phyloP scores from a whole-genome alignment of 2,329 filamentous ascomycete species.

The Phoma sp. region DNA sequence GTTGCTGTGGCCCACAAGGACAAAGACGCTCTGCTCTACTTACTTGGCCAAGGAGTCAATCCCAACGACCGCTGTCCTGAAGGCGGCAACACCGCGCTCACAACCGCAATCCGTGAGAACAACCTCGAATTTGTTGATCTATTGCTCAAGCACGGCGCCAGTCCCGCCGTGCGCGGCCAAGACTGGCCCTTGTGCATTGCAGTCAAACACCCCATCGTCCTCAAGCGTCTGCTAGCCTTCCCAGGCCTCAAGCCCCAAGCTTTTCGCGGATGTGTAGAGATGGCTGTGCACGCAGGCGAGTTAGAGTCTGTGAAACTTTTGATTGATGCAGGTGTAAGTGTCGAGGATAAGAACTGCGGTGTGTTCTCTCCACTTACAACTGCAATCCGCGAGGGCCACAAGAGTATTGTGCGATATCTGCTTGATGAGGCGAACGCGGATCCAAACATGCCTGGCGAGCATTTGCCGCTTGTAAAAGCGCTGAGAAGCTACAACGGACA shows the following conservation, averaged over 20 bases:
- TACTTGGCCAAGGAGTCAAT: conserved; percentile 65
- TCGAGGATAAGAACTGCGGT: conserved; percentile 74
- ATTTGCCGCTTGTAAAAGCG: conserved; percentile 73
- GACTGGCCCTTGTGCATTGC: conserved; percentile 76
- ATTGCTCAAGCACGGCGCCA: conserved; percentile 63
- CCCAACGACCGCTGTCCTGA: conserved; percentile 65
- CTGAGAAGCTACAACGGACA: conserved; percentile 64
- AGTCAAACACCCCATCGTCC: conserved; percentile 64
- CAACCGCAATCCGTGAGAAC: conserved; percentile 68
- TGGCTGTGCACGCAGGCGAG: conserved; percentile 70
- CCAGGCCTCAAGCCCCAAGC: conserved; percentile 63
- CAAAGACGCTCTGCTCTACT: conserved; percentile 64
- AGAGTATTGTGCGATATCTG: conserved; percentile 66
- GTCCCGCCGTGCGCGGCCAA: conserved; percentile 67
- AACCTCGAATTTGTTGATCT: conserved; percentile 64
- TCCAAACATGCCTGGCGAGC: conserved; percentile 71
- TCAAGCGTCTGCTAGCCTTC: conserved; percentile 62
- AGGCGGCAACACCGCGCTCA: conserved; percentile 65
- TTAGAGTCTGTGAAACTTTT: conserved; percentile 71
- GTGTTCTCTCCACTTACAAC: conserved; percentile 74
- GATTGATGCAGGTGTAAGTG: conserved; percentile 67
- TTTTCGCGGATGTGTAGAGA: conserved; percentile 71
- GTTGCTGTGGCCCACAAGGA: conserved; percentile 68
- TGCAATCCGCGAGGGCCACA: conserved; percentile 67
- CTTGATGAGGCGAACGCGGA: conserved; percentile 67